These are phyloP conservation scores for Adansonia rubrostipa DNA, from an alignment of 441 rosid genomes.

Conservation along the genomic window DNA sequence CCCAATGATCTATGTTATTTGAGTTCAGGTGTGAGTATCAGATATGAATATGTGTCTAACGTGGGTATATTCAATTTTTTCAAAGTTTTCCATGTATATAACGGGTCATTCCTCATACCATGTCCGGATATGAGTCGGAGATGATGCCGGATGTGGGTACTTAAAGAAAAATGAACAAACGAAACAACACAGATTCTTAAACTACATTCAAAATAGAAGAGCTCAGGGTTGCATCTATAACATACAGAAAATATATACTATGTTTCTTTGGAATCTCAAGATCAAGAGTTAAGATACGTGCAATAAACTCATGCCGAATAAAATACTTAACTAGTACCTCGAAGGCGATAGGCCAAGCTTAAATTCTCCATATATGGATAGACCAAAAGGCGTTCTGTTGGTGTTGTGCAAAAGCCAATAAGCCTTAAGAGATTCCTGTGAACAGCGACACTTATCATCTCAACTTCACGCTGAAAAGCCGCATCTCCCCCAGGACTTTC, in stretches of 20 bases:
- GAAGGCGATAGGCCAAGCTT: conserved; percentile 80
- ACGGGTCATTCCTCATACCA: no score
- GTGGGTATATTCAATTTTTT: no score
- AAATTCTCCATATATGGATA: conserved; percentile 93
- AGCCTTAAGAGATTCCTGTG: conserved; percentile 80
- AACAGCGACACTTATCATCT: conserved; percentile 96
- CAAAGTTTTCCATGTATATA: no score
- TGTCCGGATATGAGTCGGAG: no score
- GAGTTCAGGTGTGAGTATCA: no score
- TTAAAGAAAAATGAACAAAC: no score
- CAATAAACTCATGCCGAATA: background rate
- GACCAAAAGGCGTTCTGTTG: conserved; percentile 82
- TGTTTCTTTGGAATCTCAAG: background rate
- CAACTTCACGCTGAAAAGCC: conserved; percentile 96
- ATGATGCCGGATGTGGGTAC: no score
- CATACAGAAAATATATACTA: background rate
- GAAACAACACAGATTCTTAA: no score
- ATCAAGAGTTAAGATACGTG: background rate
- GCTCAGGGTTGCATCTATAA: background rate
- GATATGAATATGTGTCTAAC: no score
- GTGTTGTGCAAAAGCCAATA: conserved; percentile 93
- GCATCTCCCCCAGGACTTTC: conserved; percentile 95
- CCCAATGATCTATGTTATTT: background rate
- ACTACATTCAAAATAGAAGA: background rate
- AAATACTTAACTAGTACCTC: conserved; percentile 55